These are phyloP conservation scores for Xerocomus potaroensis DNA, from an alignment of 768 basidiomycete species.

Conservation along the genomic window DNA sequence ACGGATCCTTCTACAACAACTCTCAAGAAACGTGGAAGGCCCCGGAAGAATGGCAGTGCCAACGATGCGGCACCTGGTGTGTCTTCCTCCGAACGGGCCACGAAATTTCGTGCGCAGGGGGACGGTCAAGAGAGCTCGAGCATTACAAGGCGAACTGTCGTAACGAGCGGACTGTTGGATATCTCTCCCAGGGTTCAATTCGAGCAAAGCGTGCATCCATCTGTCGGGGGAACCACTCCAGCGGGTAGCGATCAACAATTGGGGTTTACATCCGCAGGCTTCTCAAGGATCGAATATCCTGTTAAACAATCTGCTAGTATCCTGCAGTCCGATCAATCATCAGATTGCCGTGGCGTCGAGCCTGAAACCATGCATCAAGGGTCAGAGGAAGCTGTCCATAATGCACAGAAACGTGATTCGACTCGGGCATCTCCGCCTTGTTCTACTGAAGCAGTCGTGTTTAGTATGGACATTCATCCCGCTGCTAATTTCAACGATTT, in stretches of 20 bases:
- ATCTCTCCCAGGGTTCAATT: not conserved
- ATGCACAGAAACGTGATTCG: not conserved
- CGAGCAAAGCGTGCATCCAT: not conserved
- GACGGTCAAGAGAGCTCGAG: not conserved
- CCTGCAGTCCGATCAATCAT: not conserved
- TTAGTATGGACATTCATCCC: not conserved
- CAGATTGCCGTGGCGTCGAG: not conserved
- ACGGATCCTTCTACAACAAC: conserved; percentile 7
- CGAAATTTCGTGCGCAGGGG: not conserved
- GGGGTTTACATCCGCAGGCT: not conserved
- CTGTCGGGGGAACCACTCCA: not conserved
- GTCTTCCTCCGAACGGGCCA: conserved; percentile 1
- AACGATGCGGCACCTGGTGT: conserved; percentile 2
- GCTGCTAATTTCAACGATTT: not conserved
- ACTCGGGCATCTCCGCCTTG: not conserved
- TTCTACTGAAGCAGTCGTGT: not conserved
- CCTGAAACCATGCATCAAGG: not conserved
- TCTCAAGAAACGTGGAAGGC: conserved; percentile 36
- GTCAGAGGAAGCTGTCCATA: not conserved
- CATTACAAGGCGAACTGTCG: not conserved
- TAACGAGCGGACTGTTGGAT: not conserved
- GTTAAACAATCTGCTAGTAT: not conserved
- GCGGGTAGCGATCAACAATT: not conserved
- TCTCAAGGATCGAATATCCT: not conserved
- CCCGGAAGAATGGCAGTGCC: conserved; percentile 23